Evolutionary conservation across 352 stramenopile genomes (phyloP), one percentile per base, ranked within the genome.

Genomic region (Globisporangium alternatum): DNA sequence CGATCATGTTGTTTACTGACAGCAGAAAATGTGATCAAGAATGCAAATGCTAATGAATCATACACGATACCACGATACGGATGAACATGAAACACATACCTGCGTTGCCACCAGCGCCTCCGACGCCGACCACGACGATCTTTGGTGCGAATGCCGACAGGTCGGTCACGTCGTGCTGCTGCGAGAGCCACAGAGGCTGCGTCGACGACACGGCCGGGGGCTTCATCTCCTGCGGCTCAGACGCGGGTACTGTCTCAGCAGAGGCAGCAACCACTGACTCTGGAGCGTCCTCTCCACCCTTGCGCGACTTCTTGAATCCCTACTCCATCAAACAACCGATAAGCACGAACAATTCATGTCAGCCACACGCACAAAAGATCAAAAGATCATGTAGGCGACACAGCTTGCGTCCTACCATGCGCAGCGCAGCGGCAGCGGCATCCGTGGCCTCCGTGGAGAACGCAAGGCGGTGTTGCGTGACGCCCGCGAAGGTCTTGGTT

Each of bases 1-100:
- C 86, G 43, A 95, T 95, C 86, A 95, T 95, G 59, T 95, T 95
- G 77, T 95, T 95, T 60, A 95, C 90, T 89, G 33, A 63, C 22
- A 31, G 21, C 28, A 49, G 61, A 44, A 21, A 44, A 22, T 19
- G 49, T 7, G 31, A 37, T 37, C 31, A 41, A 15, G 35, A 9
- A 5, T 15, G 35, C 15, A 5, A 41, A 47, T 9, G 60, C 15
- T 30, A 19, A 2, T 47, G 4, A 30, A 47, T 21, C 58, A 48
- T 10, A 12, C 21, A 19, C 48, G 12, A 30, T n/a, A 54, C 3
- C 44, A 44, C n/a, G 6, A 59, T 25, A 54, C 45, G 25, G n/a
- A 51, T 28, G 56, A 33, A 33, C 55, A 45, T 25, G 10, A 3
- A 15, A 15, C 10, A 12, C 35, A 12, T 41, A 91, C 84, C 84